phyloP scores from a whole-genome alignment of 2,329 filamentous ascomycete genomes.

The Mollisiaceae sp. region DNA sequence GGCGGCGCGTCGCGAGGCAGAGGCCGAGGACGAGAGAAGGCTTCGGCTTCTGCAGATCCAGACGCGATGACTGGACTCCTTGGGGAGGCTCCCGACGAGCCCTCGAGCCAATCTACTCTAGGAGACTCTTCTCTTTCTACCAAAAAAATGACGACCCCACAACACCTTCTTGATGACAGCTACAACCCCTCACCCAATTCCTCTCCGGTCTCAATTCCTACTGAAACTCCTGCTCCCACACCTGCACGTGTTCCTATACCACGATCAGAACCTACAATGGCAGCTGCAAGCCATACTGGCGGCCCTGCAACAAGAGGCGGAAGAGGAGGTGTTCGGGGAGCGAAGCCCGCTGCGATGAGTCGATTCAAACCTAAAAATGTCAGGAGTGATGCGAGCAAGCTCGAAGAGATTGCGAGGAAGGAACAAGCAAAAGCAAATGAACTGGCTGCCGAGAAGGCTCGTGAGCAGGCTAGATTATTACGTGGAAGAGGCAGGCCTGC shows the following conservation, averaged over 20 bases:
- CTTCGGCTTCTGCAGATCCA: conserved; percentile 19
- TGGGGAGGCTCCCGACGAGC: conserved; percentile 2
- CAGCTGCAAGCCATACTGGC: conserved; percentile 8
- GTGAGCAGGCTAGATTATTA: conserved; percentile 25
- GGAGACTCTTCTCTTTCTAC: conserved; percentile 14
- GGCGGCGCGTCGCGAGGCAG: conserved; percentile 30
- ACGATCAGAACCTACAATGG: conserved; percentile 8
- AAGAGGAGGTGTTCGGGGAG: conserved; percentile 23
- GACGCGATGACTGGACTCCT: conserved; percentile 13
- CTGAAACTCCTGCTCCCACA: conserved; percentile 41
- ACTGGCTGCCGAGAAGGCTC: conserved; percentile 25
- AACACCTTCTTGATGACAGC: conserved; percentile 25
- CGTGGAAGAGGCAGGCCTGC: conserved; percentile 33
- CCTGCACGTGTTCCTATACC: conserved; percentile 29
- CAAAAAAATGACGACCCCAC: conserved; percentile 20
- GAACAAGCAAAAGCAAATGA: conserved; percentile 24
- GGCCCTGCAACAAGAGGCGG: conserved; percentile 26
- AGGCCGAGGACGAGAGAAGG: conserved; percentile 36
- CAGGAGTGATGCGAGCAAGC: conserved; percentile 36
- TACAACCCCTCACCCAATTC: conserved; percentile 36
- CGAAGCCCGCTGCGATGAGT: conserved; percentile 26
- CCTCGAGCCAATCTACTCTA: conserved; percentile 17
- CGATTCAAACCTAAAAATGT: conserved; percentile 43
- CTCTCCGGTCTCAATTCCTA: conserved; percentile 37
- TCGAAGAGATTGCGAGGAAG: conserved; percentile 34